Conservation (phyloP, 352 stramenopile genomes). For the Pythium plurisporium region DNA sequence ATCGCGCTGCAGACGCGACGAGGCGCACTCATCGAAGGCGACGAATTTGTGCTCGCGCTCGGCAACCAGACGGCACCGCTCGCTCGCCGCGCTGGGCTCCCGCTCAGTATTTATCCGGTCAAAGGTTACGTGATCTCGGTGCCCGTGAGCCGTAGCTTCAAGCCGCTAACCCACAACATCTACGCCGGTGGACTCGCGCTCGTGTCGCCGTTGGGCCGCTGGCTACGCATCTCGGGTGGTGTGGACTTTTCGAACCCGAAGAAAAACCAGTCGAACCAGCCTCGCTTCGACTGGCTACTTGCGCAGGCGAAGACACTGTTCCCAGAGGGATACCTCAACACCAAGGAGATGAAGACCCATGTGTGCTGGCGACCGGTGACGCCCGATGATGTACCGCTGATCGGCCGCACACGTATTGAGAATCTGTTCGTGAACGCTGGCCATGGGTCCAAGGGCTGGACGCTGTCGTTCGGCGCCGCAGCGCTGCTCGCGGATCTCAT, state of each 20-base stretch:
- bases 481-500: slow-evolving; percentile 80
- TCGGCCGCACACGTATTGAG: slow-evolving; percentile 71
- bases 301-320: slow-evolving; percentile 73
- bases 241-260: slow-evolving; percentile 81
- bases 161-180: slow-evolving; percentile 71
- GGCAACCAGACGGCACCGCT: slow-evolving; percentile 73
- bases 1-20: slow-evolving; percentile 77
- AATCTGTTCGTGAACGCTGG: slow-evolving; percentile 86
- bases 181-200: slow-evolving; percentile 76
- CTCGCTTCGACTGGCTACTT: slow-evolving; percentile 77
- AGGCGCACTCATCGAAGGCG: slow-evolving; percentile 81
- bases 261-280: slow-evolving; percentile 45
- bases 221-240: slow-evolving; percentile 72
- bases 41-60: slow-evolving; percentile 81
- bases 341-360: slow-evolving; percentile 70
- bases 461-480: slow-evolving; percentile 72
- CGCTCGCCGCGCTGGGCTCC: slow-evolving; percentile 61
- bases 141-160: slow-evolving; percentile 58
- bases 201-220: slow-evolving; percentile 65
- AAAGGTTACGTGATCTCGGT: slow-evolving; percentile 86
- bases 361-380: slow-evolving; percentile 82
- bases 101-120: slow-evolving; percentile 79
- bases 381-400: slow-evolving; percentile 77
- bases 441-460: slow-evolving; percentile 84
- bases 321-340: slow-evolving; percentile 76